Evolutionary conservation across 768 basidiomycete genomes (phyloP), one percentile per base, ranked within the genome.

Genomic region (Epithele typhae): DNA sequence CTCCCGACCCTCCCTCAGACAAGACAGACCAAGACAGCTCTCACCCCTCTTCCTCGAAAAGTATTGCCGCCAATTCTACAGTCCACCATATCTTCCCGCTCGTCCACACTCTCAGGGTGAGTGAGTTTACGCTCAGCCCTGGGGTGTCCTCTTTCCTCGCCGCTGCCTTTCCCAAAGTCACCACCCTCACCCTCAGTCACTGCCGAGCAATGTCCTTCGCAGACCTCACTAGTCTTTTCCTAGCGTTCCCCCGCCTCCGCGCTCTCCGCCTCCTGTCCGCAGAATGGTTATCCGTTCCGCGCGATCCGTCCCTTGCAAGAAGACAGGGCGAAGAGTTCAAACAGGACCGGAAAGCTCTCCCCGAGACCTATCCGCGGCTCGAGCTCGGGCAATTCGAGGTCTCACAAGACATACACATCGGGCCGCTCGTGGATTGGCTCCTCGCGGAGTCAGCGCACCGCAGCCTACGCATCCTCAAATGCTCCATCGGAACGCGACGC

Each of bases 351-450:
- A 12, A 40, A 49, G 37, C 18, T 11, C 4, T 4, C 37, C 10
- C 18, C 5, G 35, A 32, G 27, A 27, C 35, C 8, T 7, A 35
- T 37, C 18, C 35, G 35, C 21, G 36, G 24, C 32, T 23, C 11
- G 27, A 35, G 5, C 27, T 56, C n/a, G 40, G 21, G n/a, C 32
- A 40, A 3, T 36, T 59, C 6, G 53, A 50, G 12, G 25, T 59
- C 10, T 50, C 58, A 4, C 40, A 43, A n/a, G 56, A 59, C 19
- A 38, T 50, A 1, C 51, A 55, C 37, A 42, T 43, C 10, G 43
- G 51, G 12, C 49, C 55, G 2, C 41, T 56, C n/a, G n/a, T 59
- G 3, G 49, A 33, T 4, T 57, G 55, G 53, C 35, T 59, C 10
- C 34, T 56, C 25, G 27, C 34, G 4, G 37, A 43, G 25, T 3